These are phyloP conservation scores for Suillus americanus DNA, from an alignment of 768 basidiomycete genomes.

Conservation along the genomic window DNA sequence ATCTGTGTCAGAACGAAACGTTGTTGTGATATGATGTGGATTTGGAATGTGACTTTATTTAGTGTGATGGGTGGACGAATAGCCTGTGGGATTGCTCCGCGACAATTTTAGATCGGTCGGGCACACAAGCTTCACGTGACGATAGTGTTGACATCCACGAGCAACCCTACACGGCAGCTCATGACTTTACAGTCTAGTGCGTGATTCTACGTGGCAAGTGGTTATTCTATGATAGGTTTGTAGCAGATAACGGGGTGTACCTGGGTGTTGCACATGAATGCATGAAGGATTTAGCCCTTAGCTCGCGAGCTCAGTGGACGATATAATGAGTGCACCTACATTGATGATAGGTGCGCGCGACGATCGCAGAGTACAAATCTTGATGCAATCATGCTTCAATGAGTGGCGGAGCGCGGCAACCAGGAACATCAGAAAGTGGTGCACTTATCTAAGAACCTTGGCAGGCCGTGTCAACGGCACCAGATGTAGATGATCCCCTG, in stretches of 20 bases:
- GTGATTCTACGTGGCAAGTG: background rate
- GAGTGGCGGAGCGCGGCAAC: background rate
- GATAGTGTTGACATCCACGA: background rate
- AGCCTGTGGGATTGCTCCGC: background rate
- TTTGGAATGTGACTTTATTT: background rate
- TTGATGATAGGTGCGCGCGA: background rate
- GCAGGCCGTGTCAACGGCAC: background rate
- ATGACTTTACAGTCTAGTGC: background rate
- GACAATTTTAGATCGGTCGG: background rate
- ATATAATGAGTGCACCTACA: background rate
- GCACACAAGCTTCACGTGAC: background rate
- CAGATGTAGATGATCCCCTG: background rate
- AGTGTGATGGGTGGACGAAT: too few species aligned
- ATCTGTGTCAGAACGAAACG: background rate
- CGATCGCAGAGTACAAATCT: background rate
- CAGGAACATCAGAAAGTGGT: background rate
- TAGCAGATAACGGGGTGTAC: background rate
- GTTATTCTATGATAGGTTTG: background rate
- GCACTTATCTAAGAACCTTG: background rate
- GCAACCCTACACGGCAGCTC: background rate
- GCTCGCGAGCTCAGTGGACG: background rate
- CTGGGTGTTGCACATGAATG: background rate
- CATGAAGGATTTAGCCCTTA: background rate
- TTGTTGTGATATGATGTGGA: background rate
- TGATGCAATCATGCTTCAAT: background rate